Evolutionary conservation across 495 filamentous ascomycete species (phyloP).

Genomic region (Friedmanniomyces endolithicus): DNA sequence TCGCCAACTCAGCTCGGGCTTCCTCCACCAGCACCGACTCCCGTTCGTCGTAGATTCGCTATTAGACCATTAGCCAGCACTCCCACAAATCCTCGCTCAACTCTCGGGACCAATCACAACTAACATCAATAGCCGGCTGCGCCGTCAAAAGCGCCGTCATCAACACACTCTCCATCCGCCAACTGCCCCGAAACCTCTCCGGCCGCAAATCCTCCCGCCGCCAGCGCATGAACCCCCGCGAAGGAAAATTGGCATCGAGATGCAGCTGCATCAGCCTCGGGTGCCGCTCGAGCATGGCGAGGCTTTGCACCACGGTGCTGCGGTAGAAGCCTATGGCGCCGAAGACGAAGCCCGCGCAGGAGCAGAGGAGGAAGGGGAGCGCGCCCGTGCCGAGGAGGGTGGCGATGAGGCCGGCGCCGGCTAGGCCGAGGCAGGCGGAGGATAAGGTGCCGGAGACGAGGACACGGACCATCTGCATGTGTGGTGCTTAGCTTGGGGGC

Average conservation of each 20-base stretch:
- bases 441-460: background rate
- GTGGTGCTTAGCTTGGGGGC: too few relatives aligned
- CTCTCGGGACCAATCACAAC: background rate
- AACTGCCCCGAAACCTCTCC: background rate
- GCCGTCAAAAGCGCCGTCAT: background rate
- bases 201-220: slow-evolving; percentile 3
- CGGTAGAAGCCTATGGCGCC: slow-evolving; percentile 1
- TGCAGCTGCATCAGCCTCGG: slow-evolving; percentile 1
- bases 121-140: slow-evolving; percentile 4
- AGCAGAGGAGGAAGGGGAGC: slow-evolving; percentile 1
- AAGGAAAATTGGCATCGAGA: slow-evolving; percentile 3
- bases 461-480: slow-evolving; percentile 2
- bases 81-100: background rate
- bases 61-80: background rate
- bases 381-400: background rate
- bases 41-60: background rate
- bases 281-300: background rate
- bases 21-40: background rate
- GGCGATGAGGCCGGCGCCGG: background rate
- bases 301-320: background rate
- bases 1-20: background rate
- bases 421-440: background rate
- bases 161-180: slow-evolving; percentile 4
- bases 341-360: slow-evolving; percentile 2
- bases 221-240: background rate